Base-by-base conservation (phyloP, 805 yeast genomes). In the Kodamaea hsintzibuensis region DNA sequence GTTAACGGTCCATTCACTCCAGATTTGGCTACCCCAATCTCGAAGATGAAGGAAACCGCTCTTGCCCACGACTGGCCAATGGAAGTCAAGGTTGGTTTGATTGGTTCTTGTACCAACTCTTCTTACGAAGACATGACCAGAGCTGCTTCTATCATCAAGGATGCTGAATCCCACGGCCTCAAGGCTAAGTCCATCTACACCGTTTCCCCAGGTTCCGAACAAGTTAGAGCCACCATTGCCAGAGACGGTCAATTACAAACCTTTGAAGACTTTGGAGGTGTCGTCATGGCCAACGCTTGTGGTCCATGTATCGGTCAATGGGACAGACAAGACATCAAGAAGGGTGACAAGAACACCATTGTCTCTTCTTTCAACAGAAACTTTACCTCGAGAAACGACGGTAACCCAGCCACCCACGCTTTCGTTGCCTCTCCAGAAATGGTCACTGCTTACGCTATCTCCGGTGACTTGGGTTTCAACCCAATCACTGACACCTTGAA, bases 241-340 rank as follows among this genome's bases (percentile, higher is more conserved):
- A 85, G 98, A 75, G 99, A 93, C 72, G 98, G 98, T 55, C 83
- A 88, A 67, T 83, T 89, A 57, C 79, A 86, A 47, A 84, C 86
- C 43, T 91, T 93, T 71, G 85, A 86, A 71, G 84, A 87, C 52
- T 87, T 85, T 64, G 98, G 98, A 56, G 99, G 97, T 62, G 81
- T 83, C 55, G 96, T 93, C 45, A 81, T 93, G 63, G 97, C 98
- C 52, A 93, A 93, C 72, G 99, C 99, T 17, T 93, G 99, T 82
- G 99, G 99, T 62, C 99, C 98, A 67, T 93, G 99, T 80, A 93
- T 93, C 69, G 99, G 99, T 55, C 99, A 93, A 82, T 93, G 98
- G 98, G 97, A 92, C 74, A 88, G 98, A 78, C 88, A 82, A 68
- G 92, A 89, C 72, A 84, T 90, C 73, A 85, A 89, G 81, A 91